phyloP scores from a whole-genome alignment of 148 eudicot species.

The Rhododendron williamsianum region DNA sequence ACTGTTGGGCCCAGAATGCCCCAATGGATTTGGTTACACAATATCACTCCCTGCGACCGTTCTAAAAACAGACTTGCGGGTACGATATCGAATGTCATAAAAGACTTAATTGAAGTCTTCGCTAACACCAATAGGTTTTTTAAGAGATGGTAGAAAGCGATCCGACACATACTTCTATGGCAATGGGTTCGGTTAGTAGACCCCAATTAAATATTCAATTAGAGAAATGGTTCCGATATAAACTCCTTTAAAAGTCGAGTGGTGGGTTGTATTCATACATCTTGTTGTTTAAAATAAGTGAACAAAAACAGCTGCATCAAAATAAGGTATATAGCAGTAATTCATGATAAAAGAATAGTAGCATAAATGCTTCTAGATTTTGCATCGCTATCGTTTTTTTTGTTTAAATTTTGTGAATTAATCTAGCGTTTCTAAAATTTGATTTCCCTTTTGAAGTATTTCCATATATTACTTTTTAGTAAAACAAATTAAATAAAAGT shows the following conservation, averaged over 20 bases:
- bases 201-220: no score
- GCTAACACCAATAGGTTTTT: no score
- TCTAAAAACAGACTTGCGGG: no score
- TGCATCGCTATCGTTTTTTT: background rate
- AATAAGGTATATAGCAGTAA: no score
- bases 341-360: background rate
- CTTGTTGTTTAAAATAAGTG: background rate
- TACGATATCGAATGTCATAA: no score
- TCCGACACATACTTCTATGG: no score
- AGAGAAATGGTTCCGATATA: background rate
- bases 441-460: background rate
- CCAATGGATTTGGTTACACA: no score
- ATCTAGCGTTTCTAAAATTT: background rate
- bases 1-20: rapidly evolving
- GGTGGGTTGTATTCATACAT: background rate
- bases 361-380: background rate
- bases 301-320: background rate
- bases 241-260: background rate
- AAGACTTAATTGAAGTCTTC: no score
- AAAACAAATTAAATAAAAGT: no score
- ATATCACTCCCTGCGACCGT: no score
- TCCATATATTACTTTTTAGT: background rate
- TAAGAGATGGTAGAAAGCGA: no score
- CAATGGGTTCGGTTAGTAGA: background rate
- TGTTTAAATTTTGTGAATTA: background rate